These are phyloP conservation scores for Parascedosporium putredinis DNA, from an alignment of 2,329 filamentous ascomycete genomes.

Conservation along the genomic window DNA sequence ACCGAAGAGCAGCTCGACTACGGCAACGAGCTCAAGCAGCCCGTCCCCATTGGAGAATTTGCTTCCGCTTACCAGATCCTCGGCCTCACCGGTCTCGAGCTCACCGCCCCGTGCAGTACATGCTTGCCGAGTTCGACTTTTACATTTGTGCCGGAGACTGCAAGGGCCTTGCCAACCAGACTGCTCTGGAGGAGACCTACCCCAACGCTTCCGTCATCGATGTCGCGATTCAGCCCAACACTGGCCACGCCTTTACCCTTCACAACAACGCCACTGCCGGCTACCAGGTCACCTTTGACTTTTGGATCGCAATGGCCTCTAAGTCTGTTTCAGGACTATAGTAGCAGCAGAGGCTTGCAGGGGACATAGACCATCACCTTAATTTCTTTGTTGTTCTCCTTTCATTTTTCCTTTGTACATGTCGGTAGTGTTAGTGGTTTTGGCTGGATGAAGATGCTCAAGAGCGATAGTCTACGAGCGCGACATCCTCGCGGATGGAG, in stretches of 20 bases:
- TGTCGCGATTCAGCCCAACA: conserved; percentile 23
- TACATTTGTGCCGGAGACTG: conserved; percentile 26
- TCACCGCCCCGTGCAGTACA: conserved; percentile 23
- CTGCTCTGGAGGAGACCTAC: conserved; percentile 14
- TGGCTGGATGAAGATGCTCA: background rate
- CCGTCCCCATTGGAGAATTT: conserved; percentile 20
- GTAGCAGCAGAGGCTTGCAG: no score
- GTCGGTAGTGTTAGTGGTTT: no score
- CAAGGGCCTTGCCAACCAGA: conserved; percentile 13
- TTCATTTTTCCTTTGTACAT: no score
- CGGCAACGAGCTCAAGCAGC: conserved; percentile 22
- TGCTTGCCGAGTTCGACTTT: conserved; percentile 22
- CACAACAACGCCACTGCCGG: conserved; percentile 25
- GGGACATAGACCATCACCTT: no score
- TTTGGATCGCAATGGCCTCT: conserved; percentile 6
- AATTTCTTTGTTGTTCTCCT: no score
- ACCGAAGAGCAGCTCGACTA: conserved; percentile 19
- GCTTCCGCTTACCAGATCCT: conserved; percentile 15
- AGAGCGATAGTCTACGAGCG: no score
- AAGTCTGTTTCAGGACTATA: background rate
- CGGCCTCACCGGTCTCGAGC: conserved; percentile 15
- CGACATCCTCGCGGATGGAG: no score
- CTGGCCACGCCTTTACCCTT: conserved; percentile 24
- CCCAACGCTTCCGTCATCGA: conserved; percentile 18
- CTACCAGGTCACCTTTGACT: conserved; percentile 17